These are phyloP conservation scores for Blastobotrys americana DNA, from an alignment of 805 yeast genomes.

Conservation along the genomic window DNA sequence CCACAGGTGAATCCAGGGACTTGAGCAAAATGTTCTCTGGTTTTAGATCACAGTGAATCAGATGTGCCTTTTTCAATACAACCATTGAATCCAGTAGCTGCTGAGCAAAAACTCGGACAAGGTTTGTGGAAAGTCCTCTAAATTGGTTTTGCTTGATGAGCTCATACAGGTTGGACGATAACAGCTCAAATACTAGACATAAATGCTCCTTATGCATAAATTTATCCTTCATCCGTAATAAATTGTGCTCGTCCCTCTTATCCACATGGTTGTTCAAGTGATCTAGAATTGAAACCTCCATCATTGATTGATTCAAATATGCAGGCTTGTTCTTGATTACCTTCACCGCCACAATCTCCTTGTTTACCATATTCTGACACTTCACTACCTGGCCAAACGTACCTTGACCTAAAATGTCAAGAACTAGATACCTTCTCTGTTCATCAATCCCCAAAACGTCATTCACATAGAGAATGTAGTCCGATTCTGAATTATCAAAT, in stretches of 20 bases:
- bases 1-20: conserved; percentile 72
- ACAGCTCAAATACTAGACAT: conserved; percentile 79
- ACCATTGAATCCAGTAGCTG: conserved; percentile 78
- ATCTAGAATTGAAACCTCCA: conserved; percentile 83
- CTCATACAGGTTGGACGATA: conserved; percentile 85
- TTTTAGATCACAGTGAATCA: conserved; percentile 93
- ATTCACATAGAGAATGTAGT: conserved; percentile 88
- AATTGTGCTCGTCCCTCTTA: conserved; percentile 63
- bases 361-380: conserved; percentile 72
- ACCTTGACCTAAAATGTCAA: conserved; percentile 91
- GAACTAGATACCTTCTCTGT: conserved; percentile 76
- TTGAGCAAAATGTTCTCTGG: conserved; percentile 89
- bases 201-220: conserved; percentile 89
- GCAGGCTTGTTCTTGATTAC: conserved; percentile 90
- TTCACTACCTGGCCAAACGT: conserved; percentile 98
- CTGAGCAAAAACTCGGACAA: conserved; percentile 68
- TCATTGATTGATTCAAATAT: conserved; percentile 80
- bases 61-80: conserved; percentile 69
- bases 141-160: conserved; percentile 87
- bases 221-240: conserved; percentile 74
- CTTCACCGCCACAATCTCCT: conserved; percentile 88
- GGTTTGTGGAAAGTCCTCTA: conserved; percentile 74
- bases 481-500: conserved; percentile 78
- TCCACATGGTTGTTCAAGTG: conserved; percentile 65
- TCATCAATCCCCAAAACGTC: conserved; percentile 85